Percentiles rank a stretch among this genome's conserved stretches.
These are phyloP conservation scores for Metschnikowia lunata DNA, from an alignment of 805 yeast species.

Conservation along the genomic window DNA sequence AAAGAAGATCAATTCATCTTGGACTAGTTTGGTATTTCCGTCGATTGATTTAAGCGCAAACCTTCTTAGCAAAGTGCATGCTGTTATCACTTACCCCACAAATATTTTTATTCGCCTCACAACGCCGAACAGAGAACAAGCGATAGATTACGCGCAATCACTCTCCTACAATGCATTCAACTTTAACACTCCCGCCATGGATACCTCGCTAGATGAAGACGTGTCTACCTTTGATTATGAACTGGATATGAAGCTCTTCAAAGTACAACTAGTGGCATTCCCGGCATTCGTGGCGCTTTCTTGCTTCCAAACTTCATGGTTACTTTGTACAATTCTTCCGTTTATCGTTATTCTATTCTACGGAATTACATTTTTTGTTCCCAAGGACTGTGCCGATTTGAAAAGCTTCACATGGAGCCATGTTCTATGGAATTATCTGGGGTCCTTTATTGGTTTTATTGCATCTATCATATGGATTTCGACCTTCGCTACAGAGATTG, in stretches of 20 bases:
- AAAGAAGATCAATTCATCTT: neutral
- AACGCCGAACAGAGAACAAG: conserved; percentile 16
- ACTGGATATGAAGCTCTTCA: conserved; percentile 8
- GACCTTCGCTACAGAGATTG: conserved; percentile 63
- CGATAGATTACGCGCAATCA: conserved; percentile 9
- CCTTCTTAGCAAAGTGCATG: conserved; percentile 1
- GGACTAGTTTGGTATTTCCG: conserved; percentile 8
- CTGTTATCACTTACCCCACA: conserved; percentile 9
- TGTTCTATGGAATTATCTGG: conserved; percentile 17
- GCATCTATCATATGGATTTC: conserved; percentile 68
- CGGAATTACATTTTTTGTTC: conserved; percentile 1
- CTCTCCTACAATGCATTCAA: conserved; percentile 12
- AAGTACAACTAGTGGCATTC: conserved; percentile 7
- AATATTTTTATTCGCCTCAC: conserved; percentile 13
- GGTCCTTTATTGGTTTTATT: conserved; percentile 56
- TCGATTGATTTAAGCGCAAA: conserved; percentile 3
- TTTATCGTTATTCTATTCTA: neutral
- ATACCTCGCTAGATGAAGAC: neutral
- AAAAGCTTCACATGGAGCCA: conserved; percentile 9
- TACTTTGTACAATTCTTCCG: conserved; percentile 1
- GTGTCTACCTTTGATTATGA: conserved; percentile 6
- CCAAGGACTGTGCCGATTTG: neutral
- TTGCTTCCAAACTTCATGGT: conserved; percentile 3
- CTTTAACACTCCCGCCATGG: conserved; percentile 4
- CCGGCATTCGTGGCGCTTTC: conserved; percentile 5